These are phyloP conservation scores for Cordyceps cateniannulata DNA, from an alignment of 2,329 filamentous ascomycete genomes.

Conservation along the genomic window DNA sequence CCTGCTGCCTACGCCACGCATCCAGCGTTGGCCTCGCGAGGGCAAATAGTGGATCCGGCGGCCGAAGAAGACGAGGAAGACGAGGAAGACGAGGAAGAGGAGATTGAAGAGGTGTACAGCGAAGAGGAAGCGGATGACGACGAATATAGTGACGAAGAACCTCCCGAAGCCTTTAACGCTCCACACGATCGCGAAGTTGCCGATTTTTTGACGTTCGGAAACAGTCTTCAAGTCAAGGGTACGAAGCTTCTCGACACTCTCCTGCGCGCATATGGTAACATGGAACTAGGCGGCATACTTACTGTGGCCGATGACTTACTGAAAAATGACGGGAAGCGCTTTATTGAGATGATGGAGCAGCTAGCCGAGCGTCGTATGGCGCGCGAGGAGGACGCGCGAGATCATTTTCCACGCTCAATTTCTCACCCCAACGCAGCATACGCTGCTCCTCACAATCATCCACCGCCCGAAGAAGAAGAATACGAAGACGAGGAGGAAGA, in stretches of 20 bases:
- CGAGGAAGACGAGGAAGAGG: conserved; percentile 49
- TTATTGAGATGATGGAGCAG: conserved; percentile 99
- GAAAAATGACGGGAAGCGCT: conserved; percentile 98
- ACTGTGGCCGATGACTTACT: conserved; percentile 97
- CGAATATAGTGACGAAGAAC: conserved; percentile 60
- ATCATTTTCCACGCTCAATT: conserved; percentile 54
- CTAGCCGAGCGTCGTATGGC: conserved; percentile 96
- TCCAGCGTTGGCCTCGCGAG: conserved; percentile 56
- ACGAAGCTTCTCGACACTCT: conserved; percentile 42
- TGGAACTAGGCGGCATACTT: conserved; percentile 79
- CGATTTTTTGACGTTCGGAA: conserved; percentile 97
- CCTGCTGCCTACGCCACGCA: conserved; percentile 55
- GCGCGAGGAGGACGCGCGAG: conserved; percentile 77
- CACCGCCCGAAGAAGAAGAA: conserved; percentile 69
- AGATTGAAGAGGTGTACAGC: conserved; percentile 42
- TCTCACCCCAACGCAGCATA: conserved; percentile 55
- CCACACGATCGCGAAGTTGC: conserved; percentile 59
- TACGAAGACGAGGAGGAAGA: conserved; percentile 60
- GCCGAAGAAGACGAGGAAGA: conserved; percentile 41
- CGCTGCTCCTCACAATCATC: conserved; percentile 60
- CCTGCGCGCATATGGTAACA: conserved; percentile 40
- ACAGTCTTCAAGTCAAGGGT: conserved; percentile 90
- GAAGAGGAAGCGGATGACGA: conserved; percentile 51
- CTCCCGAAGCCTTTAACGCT: conserved; percentile 61
- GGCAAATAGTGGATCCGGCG: conserved; percentile 64